Evolutionary conservation across 108 stramenopile genomes (phyloP), one percentile per base, ranked within the genome.

Genomic region (Chaetoceros muelleri): DNA sequence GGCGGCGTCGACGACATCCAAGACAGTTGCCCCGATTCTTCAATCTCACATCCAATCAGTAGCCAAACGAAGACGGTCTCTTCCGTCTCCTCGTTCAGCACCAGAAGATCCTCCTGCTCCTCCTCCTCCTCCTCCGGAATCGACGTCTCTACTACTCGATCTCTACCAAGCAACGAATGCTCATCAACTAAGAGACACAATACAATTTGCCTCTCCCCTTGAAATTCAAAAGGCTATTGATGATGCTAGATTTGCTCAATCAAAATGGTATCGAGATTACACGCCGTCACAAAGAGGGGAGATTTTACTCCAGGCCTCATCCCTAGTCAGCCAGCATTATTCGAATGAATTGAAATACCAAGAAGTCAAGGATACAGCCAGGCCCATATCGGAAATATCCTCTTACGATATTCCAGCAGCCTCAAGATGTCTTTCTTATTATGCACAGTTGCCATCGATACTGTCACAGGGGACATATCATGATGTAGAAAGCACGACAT

Each of bases 361-460:
- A 10, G 62, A 64, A 53, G 54, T 30, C 5, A n/a, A 44, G 8
- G 62, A 64, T 46, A 64, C 62, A 18, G 62, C 53, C 8, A 55
- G 55, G 16, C 40, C 53, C 17, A 34, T 64, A 18, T 19, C 40
- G 5, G 53, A 64, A 46, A 66, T 66, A 22, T 5, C 24, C 25
- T 26, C 28, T 27, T 52, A 61, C 22, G 70, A 74, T 52, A 58
- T 74, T 21, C 25, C 45, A 8, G 57, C 52, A 30, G 70, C 70
- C 3, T 27, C 64, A 13, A 52, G 67, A 26, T 57, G 63, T 23
- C 59, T 78, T 46, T 48, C 74, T 24, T 78, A 83, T 52, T 74
- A 74, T 51, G 76, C 79, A 18, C 69, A 70, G 25, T 52, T 74
- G 27, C 57, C 73, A 26, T 57, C 66, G 49, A 52, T 61, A n/a